Evolutionary conservation across 1,284 basidiomycete species (phyloP).

Genomic region (Coriolopsis trogii): DNA sequence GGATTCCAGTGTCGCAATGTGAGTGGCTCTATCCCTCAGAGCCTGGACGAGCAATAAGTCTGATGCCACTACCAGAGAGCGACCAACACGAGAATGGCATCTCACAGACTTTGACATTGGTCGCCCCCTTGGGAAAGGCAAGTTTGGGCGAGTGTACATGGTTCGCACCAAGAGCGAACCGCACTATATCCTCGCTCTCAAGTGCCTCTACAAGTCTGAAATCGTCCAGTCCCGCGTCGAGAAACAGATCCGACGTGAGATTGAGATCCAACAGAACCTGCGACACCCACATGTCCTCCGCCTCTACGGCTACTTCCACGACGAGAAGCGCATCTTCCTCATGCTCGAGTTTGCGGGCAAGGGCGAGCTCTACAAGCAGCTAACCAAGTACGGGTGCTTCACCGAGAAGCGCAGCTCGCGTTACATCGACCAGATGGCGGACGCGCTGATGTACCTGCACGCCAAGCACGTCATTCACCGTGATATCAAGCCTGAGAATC

Average conservation of each 20-base stretch:
- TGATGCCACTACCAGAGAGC: slow-evolving; percentile 44
- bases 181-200: slow-evolving; percentile 94
- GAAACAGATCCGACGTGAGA: slow-evolving; percentile 95
- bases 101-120: slow-evolving; percentile 93
- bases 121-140: slow-evolving; percentile 95
- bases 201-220: slow-evolving; percentile 97
- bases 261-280: slow-evolving; percentile 98
- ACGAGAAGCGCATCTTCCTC: slow-evolving; percentile 96
- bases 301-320: slow-evolving; percentile 97
- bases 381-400: slow-evolving; percentile 85
- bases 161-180: slow-evolving; percentile 89
- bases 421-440: slow-evolving; percentile 99
- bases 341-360: slow-evolving; percentile 97
- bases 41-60: not conserved
- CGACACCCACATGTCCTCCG: slow-evolving; percentile 95
- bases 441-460: slow-evolving; percentile 93
- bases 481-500: slow-evolving; percentile 99
- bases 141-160: slow-evolving; percentile 99
- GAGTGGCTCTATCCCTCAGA: slow-evolving; percentile 30
- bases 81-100: slow-evolving; percentile 82
- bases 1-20: slow-evolving; percentile 73
- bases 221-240: slow-evolving; percentile 87
- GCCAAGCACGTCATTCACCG: slow-evolving; percentile 97
- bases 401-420: slow-evolving; percentile 85
- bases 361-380: slow-evolving; percentile 95